phyloP scores from a whole-genome alignment of 177 flowering plant species.

The Vitis hybrid region DNA sequence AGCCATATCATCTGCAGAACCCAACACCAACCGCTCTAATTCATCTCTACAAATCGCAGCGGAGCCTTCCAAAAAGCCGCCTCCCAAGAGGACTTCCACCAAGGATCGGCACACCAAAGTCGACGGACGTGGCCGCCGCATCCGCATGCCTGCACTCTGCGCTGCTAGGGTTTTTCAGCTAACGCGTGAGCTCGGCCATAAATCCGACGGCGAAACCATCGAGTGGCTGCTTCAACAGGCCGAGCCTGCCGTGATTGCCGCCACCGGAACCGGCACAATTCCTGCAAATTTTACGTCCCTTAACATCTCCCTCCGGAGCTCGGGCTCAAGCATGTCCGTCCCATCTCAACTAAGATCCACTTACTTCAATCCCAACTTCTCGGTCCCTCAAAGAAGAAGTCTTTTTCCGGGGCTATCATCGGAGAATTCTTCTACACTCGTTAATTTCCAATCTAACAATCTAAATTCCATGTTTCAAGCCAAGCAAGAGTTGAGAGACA shows the following conservation, averaged over 20 bases:
- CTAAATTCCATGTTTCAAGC: constrained; percentile 35
- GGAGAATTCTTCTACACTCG: constrained; percentile 25
- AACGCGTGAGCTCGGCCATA: constrained; percentile 77
- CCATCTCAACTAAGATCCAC: constrained; percentile 66
- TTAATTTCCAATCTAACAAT: constrained; percentile 43
- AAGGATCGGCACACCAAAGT: constrained; percentile 82
- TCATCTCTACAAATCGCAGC: constrained; percentile 21
- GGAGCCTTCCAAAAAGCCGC: constrained; percentile 52
- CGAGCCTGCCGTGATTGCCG: constrained; percentile 86
- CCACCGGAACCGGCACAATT: constrained; percentile 89
- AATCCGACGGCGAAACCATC: constrained; percentile 79
- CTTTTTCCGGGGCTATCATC: constrained; percentile 40
- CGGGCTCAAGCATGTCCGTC: constrained; percentile 78
- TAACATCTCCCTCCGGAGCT: constrained; percentile 76
- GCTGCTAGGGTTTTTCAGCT: constrained; percentile 82
- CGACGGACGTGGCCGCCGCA: constrained; percentile 73
- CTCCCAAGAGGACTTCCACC: constrained; percentile 62
- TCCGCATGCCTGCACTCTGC: constrained; percentile 79
- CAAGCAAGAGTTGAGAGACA: constrained; percentile 43
- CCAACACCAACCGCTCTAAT: constrained; percentile 13
- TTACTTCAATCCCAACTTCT: constrained; percentile 38
- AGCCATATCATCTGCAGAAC: constrained; percentile 17
- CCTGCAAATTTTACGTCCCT: constrained; percentile 90
- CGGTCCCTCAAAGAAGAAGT: constrained; percentile 28
- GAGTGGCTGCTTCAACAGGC: constrained; percentile 94